Percentiles rank a stretch among this genome's conserved stretches.
Conservation (phyloP, 805 yeast genomes). For the Ogataea degrootiae region DNA sequence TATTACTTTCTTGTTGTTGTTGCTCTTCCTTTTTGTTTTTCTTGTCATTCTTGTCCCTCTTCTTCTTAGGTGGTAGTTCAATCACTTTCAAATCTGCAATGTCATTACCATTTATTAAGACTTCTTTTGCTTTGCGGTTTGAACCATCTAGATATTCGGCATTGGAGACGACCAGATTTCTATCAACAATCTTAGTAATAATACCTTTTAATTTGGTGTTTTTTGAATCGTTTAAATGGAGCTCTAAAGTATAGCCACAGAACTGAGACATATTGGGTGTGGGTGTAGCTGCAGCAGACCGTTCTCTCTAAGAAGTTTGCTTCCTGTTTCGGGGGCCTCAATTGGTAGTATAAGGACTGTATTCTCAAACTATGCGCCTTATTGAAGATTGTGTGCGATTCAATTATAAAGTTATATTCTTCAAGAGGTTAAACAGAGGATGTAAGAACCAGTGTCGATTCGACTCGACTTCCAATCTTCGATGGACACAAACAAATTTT, state of each 20-base stretch:
- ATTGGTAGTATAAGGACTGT: too few species aligned
- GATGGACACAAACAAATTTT: too few species aligned
- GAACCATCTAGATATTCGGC: constrained; percentile 30
- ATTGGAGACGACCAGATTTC: constrained; percentile 25
- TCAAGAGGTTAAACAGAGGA: too few species aligned
- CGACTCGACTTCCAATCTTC: too few species aligned
- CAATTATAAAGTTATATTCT: too few species aligned
- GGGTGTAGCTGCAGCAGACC: constrained; percentile 13
- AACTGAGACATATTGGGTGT: constrained; percentile 31
- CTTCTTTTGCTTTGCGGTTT: constrained; percentile 13
- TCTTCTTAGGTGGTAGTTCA: constrained; percentile 41
- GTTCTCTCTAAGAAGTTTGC: constrained; percentile 1
- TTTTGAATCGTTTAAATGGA: constrained; percentile 36
- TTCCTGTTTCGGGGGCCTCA: too few species aligned
- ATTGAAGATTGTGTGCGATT: too few species aligned
- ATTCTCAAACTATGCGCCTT: too few species aligned
- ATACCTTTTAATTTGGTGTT: constrained; percentile 23
- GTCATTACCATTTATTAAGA: constrained; percentile 29
- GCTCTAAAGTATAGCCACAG: constrained; percentile 41
- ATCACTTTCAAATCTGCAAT: constrained; percentile 54
- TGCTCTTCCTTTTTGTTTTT: constrained; percentile 10
- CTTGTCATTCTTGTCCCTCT: constrained; percentile 23
- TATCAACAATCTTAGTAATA: constrained; percentile 20
- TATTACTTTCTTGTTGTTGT: constrained; percentile 1
- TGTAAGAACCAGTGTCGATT: too few species aligned